A percentile compares a stretch with the other conserved stretches of the same genome.
These are phyloP conservation scores for Liquidambar formosana DNA, from an alignment of 164 flowering plant species.

Conservation along the genomic window DNA sequence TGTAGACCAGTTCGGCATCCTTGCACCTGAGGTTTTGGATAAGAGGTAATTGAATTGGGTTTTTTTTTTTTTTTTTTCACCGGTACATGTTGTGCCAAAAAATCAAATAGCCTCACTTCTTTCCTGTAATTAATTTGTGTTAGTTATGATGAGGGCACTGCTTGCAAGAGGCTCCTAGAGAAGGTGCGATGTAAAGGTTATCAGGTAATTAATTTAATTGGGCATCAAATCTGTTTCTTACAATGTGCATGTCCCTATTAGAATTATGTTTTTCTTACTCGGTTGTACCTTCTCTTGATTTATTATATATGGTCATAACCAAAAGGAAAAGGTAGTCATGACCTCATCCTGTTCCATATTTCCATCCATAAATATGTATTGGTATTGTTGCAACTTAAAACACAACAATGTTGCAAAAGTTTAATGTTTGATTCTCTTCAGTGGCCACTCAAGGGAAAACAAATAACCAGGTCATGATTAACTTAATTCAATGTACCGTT, in stretches of 20 bases:
- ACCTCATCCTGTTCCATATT: too few species aligned
- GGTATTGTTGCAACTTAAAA: too few species aligned
- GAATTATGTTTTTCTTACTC: not conserved
- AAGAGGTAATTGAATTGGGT: slow-evolving; percentile 60
- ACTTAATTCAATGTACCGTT: too few species aligned
- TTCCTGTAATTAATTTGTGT: slow-evolving; percentile 12
- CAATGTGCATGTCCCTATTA: not conserved
- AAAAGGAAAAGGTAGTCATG: too few species aligned
- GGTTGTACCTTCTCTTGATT: too few species aligned
- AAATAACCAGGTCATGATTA: too few species aligned
- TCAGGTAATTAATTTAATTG: slow-evolving; percentile 76
- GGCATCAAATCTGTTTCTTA: not conserved
- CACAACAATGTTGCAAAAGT: too few species aligned
- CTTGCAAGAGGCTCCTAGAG: slow-evolving; percentile 78
- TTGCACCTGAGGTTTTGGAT: slow-evolving; percentile 79
- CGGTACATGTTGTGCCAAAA: not conserved
- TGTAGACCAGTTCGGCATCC: slow-evolving; percentile 81
- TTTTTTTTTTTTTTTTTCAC: slow-evolving; percentile 7
- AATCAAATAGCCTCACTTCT: slow-evolving; percentile 9
- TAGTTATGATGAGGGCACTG: slow-evolving; percentile 78
- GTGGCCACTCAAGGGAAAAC: too few species aligned
- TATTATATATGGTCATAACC: too few species aligned
- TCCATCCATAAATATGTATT: too few species aligned
- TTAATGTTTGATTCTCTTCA: too few species aligned
- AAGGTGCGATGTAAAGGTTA: slow-evolving; percentile 82